Evolutionary conservation across 2,329 filamentous ascomycete species (phyloP), one percentile per base, ranked within the genome.

Genomic region (Arthrobotrys iridis): DNA sequence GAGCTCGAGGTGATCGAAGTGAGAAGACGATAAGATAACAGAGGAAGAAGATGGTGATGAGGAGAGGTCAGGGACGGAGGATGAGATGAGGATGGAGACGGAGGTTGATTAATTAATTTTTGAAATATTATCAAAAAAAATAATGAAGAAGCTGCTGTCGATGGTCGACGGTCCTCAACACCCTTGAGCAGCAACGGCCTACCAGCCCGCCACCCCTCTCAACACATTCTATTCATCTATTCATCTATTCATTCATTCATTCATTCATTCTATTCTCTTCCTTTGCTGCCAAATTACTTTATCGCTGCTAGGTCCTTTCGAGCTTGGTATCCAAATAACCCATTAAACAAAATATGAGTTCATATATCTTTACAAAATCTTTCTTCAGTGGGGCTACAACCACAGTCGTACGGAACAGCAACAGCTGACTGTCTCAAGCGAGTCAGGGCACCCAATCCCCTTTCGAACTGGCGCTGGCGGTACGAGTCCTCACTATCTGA

Each of bases 361-460:
- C n/a, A n/a, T n/a, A 2, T 18, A 45, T 33, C 26, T 8, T 33
- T 15, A 18, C 22, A 20, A 11, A 20, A 41, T 20, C 35, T 22
- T n/a, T n/a, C n/a, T 18, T 37, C 15, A 11, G 13, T 15, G 18
- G 41, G 26, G 26, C 13, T 11, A 15, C 3, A 3, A 20, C 7
- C 4, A 30, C n/a, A 18, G n/a, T 11, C 28, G 28, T 33, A 30
- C 30, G 3, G 11, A n/a, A 13, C 30, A 55, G 37, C 30, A 13
- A 20, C 40, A 55, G 26, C 48, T 35, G 48, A 55, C 48, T 2
- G n/a, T 15, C 30, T 37, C 20, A 37, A 40, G 26, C 43, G 45
- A 64, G 41, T 30, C 45, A 43, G 45, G 60, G 60, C 60, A 8
- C 24, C 60, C 60, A 64, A 64, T 64, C 45, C 33, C 30, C 20